These are phyloP conservation scores for Kockiozyma suomiensis DNA, from an alignment of 805 yeast genomes.

Conservation along the genomic window DNA sequence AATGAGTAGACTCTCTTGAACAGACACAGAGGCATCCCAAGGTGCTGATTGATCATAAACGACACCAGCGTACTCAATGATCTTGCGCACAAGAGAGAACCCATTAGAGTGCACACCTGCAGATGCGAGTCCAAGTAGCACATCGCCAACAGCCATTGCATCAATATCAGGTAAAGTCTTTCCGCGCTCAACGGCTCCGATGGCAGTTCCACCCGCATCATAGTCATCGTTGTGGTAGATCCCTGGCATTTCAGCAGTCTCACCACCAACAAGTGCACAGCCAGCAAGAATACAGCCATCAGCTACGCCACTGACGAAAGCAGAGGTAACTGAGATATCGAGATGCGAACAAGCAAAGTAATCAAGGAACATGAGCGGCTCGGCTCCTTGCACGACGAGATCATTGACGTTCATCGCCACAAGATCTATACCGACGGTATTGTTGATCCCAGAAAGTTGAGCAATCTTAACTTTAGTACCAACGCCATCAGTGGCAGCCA, in stretches of 20 bases:
- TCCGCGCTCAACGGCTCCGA: conserved; percentile 86
- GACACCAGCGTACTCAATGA: conserved; percentile 74
- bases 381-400: conserved; percentile 98
- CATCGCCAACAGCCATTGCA: conserved; percentile 75
- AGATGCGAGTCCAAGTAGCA: conserved; percentile 82
- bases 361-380: conserved; percentile 91
- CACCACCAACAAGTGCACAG: conserved; percentile 98
- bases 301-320: conserved; percentile 93
- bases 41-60: conserved; percentile 79
- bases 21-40: conserved; percentile 68
- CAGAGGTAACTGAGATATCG: conserved; percentile 79
- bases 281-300: conserved; percentile 94
- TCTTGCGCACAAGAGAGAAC: conserved; percentile 88
- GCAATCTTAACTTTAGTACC: conserved; percentile 97
- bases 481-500: conserved; percentile 98
- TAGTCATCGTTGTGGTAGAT: conserved; percentile 94
- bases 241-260: conserved; percentile 99
- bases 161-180: conserved; percentile 71
- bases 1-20: conserved; percentile 81
- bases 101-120: conserved; percentile 98
- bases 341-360: conserved; percentile 95
- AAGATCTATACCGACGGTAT: conserved; percentile 97
- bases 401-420: conserved; percentile 99
- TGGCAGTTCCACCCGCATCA: conserved; percentile 98
- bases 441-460: conserved; percentile 81